Conservation (phyloP, 1,284 basidiomycete species). For the Mycena citricolor region DNA sequence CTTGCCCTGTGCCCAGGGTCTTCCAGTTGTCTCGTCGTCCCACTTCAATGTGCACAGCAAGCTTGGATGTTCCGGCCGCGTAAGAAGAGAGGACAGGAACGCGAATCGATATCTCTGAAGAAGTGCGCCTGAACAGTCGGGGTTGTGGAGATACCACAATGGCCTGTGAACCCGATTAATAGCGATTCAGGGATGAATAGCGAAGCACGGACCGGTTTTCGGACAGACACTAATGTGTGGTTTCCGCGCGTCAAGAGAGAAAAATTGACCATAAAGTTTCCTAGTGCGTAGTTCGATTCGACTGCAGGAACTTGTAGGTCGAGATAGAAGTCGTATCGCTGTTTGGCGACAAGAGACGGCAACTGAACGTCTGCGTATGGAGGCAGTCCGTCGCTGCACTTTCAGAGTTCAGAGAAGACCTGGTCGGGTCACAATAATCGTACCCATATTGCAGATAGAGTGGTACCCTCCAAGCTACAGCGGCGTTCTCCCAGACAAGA, state of each 20-base stretch:
- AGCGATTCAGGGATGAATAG: not conserved
- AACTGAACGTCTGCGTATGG: constrained; percentile 61
- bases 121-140: constrained; percentile 39
- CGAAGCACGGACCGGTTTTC: constrained; percentile 58
- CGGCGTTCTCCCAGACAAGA: constrained; percentile 68
- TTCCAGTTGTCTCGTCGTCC: constrained; percentile 72
- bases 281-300: constrained; percentile 67
- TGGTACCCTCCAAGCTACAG: constrained; percentile 64
- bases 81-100: constrained; percentile 58
- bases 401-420: constrained; percentile 6
- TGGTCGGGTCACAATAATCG: constrained; percentile 25
- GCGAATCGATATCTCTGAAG: constrained; percentile 45
- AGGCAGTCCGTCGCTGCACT: constrained; percentile 53
- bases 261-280: constrained; percentile 77
- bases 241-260: constrained; percentile 57
- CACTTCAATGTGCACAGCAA: constrained; percentile 58
- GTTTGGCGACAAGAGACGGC: constrained; percentile 50
- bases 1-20: constrained; percentile 61
- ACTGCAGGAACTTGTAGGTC: constrained; percentile 64
- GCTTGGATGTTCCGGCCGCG: constrained; percentile 43
- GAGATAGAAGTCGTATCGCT: constrained; percentile 70
- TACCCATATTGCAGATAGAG: constrained; percentile 78
- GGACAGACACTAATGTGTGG: constrained; percentile 54
- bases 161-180: constrained; percentile 40
- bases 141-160: constrained; percentile 51